Percentiles rank a stretch among this genome's conserved stretches.
Conservation (phyloP, 495 filamentous ascomycete genomes). For the Neurospora sp. region DNA sequence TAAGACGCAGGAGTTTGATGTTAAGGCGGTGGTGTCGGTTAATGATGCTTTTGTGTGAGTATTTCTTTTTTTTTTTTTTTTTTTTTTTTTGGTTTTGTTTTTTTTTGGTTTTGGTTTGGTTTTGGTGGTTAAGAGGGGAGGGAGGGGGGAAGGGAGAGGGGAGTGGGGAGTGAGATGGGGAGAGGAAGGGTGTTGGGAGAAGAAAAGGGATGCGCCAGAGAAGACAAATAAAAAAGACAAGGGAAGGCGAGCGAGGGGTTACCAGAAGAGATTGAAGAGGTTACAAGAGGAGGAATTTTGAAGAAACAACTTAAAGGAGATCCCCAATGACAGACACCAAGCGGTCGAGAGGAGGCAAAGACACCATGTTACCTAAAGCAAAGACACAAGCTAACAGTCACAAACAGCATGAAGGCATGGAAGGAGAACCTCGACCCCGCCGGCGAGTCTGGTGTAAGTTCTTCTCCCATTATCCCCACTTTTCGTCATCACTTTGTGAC, state of each 20-base stretch:
- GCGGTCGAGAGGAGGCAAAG: background rate
- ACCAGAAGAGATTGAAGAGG: background rate
- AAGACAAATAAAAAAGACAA: background rate
- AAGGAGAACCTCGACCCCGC: slow-evolving; percentile 59
- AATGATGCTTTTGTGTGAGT: slow-evolving; percentile 95
- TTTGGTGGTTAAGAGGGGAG: background rate
- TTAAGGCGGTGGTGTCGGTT: slow-evolving; percentile 79
- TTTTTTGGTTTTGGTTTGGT: background rate
- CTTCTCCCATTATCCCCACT: background rate
- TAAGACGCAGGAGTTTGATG: slow-evolving; percentile 61
- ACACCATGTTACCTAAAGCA: background rate
- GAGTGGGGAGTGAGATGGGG: background rate
- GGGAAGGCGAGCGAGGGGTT: background rate
- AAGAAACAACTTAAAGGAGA: background rate
- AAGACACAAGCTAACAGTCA: background rate
- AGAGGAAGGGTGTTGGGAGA: background rate
- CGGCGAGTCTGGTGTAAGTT: slow-evolving; percentile 62
- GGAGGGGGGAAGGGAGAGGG: no score
- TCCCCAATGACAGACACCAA: background rate
- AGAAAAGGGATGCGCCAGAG: background rate
- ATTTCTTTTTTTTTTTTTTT: background rate
- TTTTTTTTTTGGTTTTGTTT: background rate
- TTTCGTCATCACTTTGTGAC: background rate
- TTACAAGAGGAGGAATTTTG: background rate
- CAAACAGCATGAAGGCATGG: slow-evolving; percentile 76